Base-by-base conservation (phyloP, 805 yeast species). In the Lipomyces lipofer region DNA sequence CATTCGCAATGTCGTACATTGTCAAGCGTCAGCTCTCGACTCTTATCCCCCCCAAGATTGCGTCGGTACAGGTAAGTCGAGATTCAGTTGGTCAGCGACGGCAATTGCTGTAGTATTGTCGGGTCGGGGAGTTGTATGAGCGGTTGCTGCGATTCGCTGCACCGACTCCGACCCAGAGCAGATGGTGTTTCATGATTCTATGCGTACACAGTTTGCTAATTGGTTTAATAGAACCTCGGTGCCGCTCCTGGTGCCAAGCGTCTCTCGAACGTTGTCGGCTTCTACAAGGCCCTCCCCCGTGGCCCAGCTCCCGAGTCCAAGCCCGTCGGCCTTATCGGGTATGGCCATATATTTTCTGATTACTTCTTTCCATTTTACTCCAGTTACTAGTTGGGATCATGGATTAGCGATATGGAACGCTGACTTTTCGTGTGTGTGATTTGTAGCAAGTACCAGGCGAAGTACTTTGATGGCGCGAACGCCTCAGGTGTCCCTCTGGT, bases 31-130 rank as follows among this genome's bases (percentile, higher is more conserved):
- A 85, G 67, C 81, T 92, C 74, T 90, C 98, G 64, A 86, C 97
- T 69, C 81, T 92, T 78, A 91, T 92, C 71, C 99, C 99, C 67
- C 99, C 99, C 73, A 92, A 92, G 92, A 85, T 92, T 71, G 97
- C 97, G 54, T 90, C 97, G 60, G 94, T 96, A 44, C 81, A 85
- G 75, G 92, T 86, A 81, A 67, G 91, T 79, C 21, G n/a, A n/a
- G n/a, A n/a, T n/a, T n/a, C n/a, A n/a, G n/a, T n/a, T 12, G n/a
- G n/a, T n/a, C n/a, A n/a, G n/a, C n/a, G n/a, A n/a, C 13, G 33
- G 33, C 13, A 13, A 13, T 29, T 8, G 33, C 8, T 29, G 44
- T 19, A 8, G 24, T 15, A 19, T 12, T 40, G 19, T 24, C 24
- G 30, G 15, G 9, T 13, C 22, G 2, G 8, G 19, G 21, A 22